Conservation (phyloP, 2,329 filamentous ascomycete genomes). For the Trichoderma brevicompactum region DNA sequence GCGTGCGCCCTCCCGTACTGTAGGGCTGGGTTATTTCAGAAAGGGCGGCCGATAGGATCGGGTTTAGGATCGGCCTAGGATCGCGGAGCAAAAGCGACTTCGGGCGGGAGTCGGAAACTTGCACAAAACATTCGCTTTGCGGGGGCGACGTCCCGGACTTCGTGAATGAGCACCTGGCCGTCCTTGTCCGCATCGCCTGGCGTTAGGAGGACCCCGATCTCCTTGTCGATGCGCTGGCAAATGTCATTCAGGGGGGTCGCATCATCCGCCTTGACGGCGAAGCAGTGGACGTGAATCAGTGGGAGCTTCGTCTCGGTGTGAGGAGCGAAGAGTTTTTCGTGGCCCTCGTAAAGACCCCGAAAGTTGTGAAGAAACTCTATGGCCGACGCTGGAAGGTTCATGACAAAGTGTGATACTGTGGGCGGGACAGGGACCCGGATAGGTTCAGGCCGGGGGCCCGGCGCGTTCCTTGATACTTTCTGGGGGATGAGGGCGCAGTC, state of each 20-base stretch:
- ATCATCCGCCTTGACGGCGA: conserved; percentile 79
- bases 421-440: conserved; percentile 63
- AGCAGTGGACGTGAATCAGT: conserved; percentile 92
- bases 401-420: conserved; percentile 90
- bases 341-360: conserved; percentile 76
- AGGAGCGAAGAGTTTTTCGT: conserved; percentile 67
- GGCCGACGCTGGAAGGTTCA: conserved; percentile 93
- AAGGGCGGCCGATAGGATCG: background rate
- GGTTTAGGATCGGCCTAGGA: conserved; percentile 28
- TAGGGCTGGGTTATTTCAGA: conserved; percentile 11
- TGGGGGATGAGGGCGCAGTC: conserved; percentile 58
- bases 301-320: conserved; percentile 67
- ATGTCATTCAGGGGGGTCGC: conserved; percentile 64
- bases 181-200: conserved; percentile 53
- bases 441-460: conserved; percentile 44
- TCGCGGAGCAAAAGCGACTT: conserved; percentile 74
- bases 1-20: conserved; percentile 14
- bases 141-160: conserved; percentile 86
- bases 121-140: conserved; percentile 98
- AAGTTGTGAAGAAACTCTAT: conserved; percentile 73
- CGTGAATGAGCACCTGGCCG: conserved; percentile 60
- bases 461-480: conserved; percentile 46
- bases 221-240: conserved; percentile 46
- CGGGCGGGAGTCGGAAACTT: conserved; percentile 80
- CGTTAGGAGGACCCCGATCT: conserved; percentile 48